These are phyloP conservation scores for Antrodiella citrinella DNA, from an alignment of 768 basidiomycete species.

Conservation along the genomic window DNA sequence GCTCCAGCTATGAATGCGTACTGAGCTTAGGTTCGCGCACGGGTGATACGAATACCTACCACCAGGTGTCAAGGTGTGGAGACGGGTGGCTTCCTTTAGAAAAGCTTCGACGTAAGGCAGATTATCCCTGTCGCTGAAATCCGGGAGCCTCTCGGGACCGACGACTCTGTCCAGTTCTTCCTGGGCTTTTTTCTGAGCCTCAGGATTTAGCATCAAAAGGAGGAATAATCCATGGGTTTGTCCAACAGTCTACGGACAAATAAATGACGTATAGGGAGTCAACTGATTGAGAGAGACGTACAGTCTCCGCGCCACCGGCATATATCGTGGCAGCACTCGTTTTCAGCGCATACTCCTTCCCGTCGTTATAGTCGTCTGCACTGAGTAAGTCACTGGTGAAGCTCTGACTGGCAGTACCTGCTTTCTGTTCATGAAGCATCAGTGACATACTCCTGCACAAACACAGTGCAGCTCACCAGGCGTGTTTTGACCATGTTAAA, in stretches of 20 bases:
- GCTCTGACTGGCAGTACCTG: conserved; percentile 47
- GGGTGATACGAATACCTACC: too few relatives aligned
- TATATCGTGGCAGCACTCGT: conserved; percentile 38
- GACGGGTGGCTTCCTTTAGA: conserved; percentile 22
- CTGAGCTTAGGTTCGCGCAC: too few relatives aligned
- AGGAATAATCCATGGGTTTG: conserved; percentile 8
- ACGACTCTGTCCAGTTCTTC: too few relatives aligned
- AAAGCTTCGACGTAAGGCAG: conserved; percentile 14
- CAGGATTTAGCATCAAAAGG: conserved; percentile 11
- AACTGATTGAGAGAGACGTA: conserved; percentile 11
- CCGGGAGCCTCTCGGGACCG: conserved; percentile 11
- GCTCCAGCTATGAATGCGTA: too few relatives aligned
- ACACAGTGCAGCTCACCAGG: conserved; percentile 22
- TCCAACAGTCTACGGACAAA: conserved; percentile 7
- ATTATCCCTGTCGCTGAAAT: conserved; percentile 3
- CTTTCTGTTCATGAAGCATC: conserved; percentile 42
- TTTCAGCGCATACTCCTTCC: conserved; percentile 57
- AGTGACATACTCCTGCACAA: background rate
- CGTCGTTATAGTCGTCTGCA: conserved; percentile 35
- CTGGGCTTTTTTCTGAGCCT: conserved; percentile 10
- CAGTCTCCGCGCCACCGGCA: conserved; percentile 30
- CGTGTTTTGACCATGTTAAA: conserved; percentile 22
- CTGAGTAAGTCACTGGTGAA: conserved; percentile 54
- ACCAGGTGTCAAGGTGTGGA: conserved; percentile 23
- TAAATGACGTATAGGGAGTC: background rate